A percentile compares a stretch with the other conserved stretches of the same genome.
These are phyloP conservation scores for Fraxinus americana DNA, from an alignment of 257 asterid genomes.

Conservation along the genomic window DNA sequence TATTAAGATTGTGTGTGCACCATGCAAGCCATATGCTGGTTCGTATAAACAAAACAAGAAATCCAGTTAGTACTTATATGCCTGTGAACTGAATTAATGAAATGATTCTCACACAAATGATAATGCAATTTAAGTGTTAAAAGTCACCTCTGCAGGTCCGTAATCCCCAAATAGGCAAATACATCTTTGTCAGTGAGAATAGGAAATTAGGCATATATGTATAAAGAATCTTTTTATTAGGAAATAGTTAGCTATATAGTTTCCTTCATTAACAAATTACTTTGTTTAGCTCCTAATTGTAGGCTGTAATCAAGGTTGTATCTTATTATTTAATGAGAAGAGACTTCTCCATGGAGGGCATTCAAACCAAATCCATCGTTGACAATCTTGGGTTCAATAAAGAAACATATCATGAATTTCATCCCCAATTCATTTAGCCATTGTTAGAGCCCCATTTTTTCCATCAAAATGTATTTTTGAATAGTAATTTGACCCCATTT, in stretches of 20 bases:
- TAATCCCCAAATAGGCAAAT: not conserved
- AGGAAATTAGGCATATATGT: no score
- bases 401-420: not conserved
- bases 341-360: no score
- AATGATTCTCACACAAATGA: not conserved
- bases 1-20: not conserved
- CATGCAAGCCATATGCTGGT: conserved; percentile 11
- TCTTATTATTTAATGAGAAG: no score
- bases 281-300: no score
- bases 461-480: no score
- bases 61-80: not conserved
- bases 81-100: conserved; percentile 23
- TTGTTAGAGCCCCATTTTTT: no score
- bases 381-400: not conserved
- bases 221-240: no score
- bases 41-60: conserved; percentile 3
- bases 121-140: not conserved
- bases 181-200: not conserved
- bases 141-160: not conserved
- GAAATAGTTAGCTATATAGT: no score
- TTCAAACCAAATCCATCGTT: no score
- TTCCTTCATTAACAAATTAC: no score
- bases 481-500: no score
- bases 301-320: no score
- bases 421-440: not conserved